Conservation (phyloP, 2,329 filamentous ascomycete species). For the Pleoardoris graminearum region DNA sequence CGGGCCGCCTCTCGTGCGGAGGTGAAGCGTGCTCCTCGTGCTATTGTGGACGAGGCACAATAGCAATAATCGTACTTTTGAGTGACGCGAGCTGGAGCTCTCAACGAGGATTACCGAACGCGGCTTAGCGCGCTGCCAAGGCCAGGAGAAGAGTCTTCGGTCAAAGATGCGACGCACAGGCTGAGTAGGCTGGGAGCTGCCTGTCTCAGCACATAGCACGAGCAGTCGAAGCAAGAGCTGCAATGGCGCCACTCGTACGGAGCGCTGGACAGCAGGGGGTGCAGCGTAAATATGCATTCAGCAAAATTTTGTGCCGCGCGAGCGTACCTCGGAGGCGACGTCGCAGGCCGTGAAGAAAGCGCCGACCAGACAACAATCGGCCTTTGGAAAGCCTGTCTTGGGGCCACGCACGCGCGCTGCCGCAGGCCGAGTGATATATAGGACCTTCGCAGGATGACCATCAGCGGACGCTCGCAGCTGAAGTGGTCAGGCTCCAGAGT, state of each 20-base stretch:
- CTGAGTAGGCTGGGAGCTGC: conserved; percentile 1
- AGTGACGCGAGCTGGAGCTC: conserved; percentile 37
- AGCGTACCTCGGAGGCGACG: conserved; percentile 8
- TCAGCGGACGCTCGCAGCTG: neutral
- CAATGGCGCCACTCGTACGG: too few species aligned
- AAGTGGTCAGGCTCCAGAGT: neutral
- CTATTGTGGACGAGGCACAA: conserved; percentile 21
- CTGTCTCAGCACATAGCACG: conserved; percentile 12
- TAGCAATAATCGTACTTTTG: conserved; percentile 25
- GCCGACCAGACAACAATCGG: neutral
- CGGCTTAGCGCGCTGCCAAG: conserved; percentile 15
- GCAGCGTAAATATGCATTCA: too few species aligned
- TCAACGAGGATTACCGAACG: conserved; percentile 10
- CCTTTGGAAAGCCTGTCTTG: too few species aligned
- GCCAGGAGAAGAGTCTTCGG: conserved; percentile 13
- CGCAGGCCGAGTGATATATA: too few species aligned
- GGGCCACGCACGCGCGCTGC: too few species aligned
- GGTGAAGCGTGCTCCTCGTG: conserved; percentile 28
- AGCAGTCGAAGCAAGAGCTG: too few species aligned
- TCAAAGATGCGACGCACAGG: conserved; percentile 1
- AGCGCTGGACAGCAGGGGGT: too few species aligned
- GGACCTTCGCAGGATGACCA: neutral
- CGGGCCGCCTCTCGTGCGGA: conserved; percentile 29
- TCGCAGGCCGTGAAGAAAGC: conserved; percentile 1
- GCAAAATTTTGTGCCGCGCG: neutral